A percentile compares a stretch with the other conserved stretches of the same genome.
phyloP scores from a whole-genome alignment of 2,329 filamentous ascomycete genomes.

The Salinomyces thailandicus region DNA sequence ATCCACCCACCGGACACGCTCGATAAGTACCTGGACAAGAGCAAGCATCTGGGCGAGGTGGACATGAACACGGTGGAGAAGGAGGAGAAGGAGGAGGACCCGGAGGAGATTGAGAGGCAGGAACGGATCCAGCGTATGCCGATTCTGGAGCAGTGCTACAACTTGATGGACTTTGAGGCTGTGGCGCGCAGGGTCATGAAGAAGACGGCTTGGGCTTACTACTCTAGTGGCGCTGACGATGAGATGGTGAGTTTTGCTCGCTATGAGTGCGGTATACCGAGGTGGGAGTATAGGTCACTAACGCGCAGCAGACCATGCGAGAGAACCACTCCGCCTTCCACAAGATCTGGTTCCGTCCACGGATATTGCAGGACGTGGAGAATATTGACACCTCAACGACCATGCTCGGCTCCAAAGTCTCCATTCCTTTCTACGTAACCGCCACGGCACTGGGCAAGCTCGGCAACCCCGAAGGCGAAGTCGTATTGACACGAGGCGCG shows the following conservation, averaged over 20 bases:
- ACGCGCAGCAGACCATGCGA: constrained; percentile 61
- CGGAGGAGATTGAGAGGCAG: constrained; percentile 63
- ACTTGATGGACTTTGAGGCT: constrained; percentile 89
- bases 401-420: constrained; percentile 80
- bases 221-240: constrained; percentile 84
- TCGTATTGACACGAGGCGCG: constrained; percentile 75
- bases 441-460: constrained; percentile 93
- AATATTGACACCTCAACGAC: constrained; percentile 77
- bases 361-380: constrained; percentile 79
- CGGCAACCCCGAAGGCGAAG: constrained; percentile 86
- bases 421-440: constrained; percentile 90
- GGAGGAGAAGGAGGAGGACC: constrained; percentile 56
- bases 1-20: constrained; percentile 85
- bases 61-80: constrained; percentile 71
- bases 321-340: constrained; percentile 96
- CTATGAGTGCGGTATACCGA: constrained; percentile 5
- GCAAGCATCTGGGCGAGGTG: constrained; percentile 80
- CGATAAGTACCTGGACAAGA: constrained; percentile 66
- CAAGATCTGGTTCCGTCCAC: constrained; percentile 93
- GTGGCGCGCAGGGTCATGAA: constrained; percentile 89
- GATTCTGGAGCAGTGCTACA: constrained; percentile 76
- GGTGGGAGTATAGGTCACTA: constrained; percentile 6
- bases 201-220: constrained; percentile 94
- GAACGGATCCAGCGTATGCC: constrained; percentile 61
- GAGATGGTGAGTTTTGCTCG: constrained; percentile 53